phyloP scores from a whole-genome alignment of 331 rosid genomes.

The Pyracantha coccinea region DNA sequence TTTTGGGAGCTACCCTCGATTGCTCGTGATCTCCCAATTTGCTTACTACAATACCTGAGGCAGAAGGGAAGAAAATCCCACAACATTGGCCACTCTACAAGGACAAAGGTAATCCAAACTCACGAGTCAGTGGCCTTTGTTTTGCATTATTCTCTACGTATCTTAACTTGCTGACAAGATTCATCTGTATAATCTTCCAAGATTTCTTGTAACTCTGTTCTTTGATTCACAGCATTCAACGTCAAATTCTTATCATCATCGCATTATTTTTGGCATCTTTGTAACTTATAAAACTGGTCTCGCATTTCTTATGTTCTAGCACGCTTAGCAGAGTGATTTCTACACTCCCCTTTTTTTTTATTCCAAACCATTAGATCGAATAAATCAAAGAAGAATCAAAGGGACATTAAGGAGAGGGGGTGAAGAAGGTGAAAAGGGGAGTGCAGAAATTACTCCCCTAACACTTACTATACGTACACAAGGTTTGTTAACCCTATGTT shows the following conservation, averaged over 20 bases:
- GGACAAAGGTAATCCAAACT: too few relatives aligned
- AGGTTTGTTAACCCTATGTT: not conserved
- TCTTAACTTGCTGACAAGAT: not conserved
- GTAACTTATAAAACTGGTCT: not conserved
- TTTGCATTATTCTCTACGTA: too few relatives aligned
- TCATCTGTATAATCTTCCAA: not conserved
- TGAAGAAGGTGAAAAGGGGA: not conserved
- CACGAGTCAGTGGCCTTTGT: too few relatives aligned
- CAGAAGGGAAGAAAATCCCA: too few relatives aligned
- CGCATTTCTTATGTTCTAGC: not conserved
- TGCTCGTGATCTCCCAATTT: too few relatives aligned
- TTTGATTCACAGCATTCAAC: not conserved
- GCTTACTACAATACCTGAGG: not conserved
- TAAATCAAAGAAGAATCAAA: not conserved
- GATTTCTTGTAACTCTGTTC: not conserved
- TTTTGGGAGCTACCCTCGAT: not conserved
- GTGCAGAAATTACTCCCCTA: not conserved
- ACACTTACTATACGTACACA: not conserved
- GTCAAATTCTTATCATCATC: not conserved
- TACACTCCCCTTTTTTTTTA: not conserved
- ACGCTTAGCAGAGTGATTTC: not conserved
- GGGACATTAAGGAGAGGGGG: not conserved
- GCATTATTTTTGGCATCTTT: not conserved
- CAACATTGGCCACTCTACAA: too few relatives aligned
- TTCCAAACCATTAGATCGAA: not conserved